Percentiles rank a stretch among this genome's conserved stretches.
Evolutionary conservation across 2,329 filamentous ascomycete species (phyloP).

Genomic region (Clarireedia hainanense): DNA sequence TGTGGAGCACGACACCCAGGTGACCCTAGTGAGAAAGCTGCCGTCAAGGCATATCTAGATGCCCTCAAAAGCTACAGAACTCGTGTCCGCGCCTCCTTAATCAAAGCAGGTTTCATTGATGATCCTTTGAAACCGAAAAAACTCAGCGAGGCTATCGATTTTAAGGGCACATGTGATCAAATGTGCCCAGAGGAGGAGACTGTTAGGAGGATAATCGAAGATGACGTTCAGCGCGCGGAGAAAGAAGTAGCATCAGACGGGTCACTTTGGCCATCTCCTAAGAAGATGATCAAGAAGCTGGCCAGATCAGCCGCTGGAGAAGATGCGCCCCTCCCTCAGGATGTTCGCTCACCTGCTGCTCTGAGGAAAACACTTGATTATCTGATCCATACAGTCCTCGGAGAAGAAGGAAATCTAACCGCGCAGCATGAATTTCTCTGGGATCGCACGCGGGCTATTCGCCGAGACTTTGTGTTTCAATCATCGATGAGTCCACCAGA

Average conservation of each 20-base stretch:
- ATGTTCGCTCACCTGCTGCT: constrained; percentile 53
- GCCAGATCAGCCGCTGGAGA: constrained; percentile 61
- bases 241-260: constrained; percentile 36
- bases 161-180: constrained; percentile 60
- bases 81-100: constrained; percentile 48
- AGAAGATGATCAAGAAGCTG: constrained; percentile 58
- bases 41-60: constrained; percentile 47
- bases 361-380: constrained; percentile 56
- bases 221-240: constrained; percentile 49
- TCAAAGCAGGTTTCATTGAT: constrained; percentile 53
- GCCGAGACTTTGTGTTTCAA: constrained; percentile 62
- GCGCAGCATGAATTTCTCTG: constrained; percentile 56
- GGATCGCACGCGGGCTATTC: constrained; percentile 60
- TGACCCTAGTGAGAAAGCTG: constrained; percentile 33
- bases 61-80: constrained; percentile 49
- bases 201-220: constrained; percentile 53
- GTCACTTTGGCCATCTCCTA: constrained; percentile 39
- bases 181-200: constrained; percentile 65
- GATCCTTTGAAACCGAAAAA: constrained; percentile 56
- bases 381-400: constrained; percentile 51
- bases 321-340: constrained; percentile 59
- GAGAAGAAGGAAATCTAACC: constrained; percentile 45
- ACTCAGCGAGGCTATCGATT: constrained; percentile 56
- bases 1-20: constrained; percentile 14
- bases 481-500: constrained; percentile 48